Conservation (phyloP, 225 moss, liverwort and hornwort species). For the Lunularia cruciata region DNA sequence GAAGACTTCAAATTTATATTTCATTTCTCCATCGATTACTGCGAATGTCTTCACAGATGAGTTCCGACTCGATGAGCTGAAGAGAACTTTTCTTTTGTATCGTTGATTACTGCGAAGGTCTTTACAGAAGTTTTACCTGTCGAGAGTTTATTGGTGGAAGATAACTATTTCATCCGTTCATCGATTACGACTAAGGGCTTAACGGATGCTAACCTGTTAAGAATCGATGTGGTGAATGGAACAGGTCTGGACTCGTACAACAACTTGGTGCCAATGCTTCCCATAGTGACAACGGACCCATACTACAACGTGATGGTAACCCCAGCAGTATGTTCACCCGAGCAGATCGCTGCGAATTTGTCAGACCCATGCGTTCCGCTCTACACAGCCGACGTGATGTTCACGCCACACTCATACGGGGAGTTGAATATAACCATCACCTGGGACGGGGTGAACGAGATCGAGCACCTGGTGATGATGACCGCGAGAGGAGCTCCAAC, state of each 20-base stretch:
- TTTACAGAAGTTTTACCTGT: too few relatives aligned
- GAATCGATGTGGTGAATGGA: background rate
- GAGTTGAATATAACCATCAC: constrained; percentile 50
- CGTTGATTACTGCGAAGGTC: too few relatives aligned
- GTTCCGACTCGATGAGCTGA: too few relatives aligned
- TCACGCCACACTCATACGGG: constrained; percentile 36
- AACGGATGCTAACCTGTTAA: too few relatives aligned
- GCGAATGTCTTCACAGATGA: too few relatives aligned
- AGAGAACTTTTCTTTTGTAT: too few relatives aligned
- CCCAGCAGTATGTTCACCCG: background rate
- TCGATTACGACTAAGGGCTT: too few relatives aligned
- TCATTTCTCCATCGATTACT: too few relatives aligned
- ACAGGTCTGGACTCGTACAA: constrained; percentile 50
- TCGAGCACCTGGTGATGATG: constrained; percentile 31
- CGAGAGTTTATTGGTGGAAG: too few relatives aligned
- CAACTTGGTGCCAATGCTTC: constrained; percentile 43
- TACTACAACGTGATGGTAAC: constrained; percentile 26
- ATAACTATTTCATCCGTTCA: too few relatives aligned
- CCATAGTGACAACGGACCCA: constrained; percentile 40
- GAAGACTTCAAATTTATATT: too few relatives aligned
- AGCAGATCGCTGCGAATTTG: constrained; percentile 1
- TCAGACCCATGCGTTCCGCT: background rate
- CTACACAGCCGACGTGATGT: constrained; percentile 33
- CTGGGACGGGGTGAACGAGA: constrained; percentile 41
- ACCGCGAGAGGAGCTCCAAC: constrained; percentile 38